Percentiles rank a stretch among this genome's conserved stretches.
phyloP scores from a whole-genome alignment of 257 asterid species.

The Ligustrum vulgare region DNA sequence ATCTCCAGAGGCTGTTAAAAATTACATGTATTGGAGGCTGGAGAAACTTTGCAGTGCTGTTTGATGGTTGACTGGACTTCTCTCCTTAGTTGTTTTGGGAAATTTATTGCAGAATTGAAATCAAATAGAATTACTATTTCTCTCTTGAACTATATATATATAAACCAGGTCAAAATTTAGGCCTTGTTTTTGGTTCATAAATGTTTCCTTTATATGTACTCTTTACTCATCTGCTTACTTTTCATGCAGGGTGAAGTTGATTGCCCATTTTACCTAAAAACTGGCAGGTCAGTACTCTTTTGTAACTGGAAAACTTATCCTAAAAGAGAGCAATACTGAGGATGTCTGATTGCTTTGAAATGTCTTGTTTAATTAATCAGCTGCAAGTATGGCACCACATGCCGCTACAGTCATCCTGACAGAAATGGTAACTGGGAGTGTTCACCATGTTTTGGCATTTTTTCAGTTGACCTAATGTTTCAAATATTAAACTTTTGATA shows the following conservation, averaged over 20 bases:
- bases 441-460: slow-evolving; percentile 8
- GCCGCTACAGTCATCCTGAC: slow-evolving; percentile 96
- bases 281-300: slow-evolving; percentile 73
- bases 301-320: slow-evolving; percentile 16
- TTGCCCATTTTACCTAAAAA: slow-evolving; percentile 94
- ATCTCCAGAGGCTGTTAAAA: too few species aligned
- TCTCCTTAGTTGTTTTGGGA: too few species aligned
- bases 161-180: not conserved
- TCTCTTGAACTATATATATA: not conserved
- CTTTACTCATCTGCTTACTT: slow-evolving; percentile 21
- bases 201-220: slow-evolving; percentile 2
- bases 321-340: slow-evolving; percentile 7
- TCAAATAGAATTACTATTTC: not conserved
- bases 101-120: not conserved
- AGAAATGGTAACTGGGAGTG: slow-evolving; percentile 53
- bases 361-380: slow-evolving; percentile 47
- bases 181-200: slow-evolving; percentile 1
- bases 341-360: slow-evolving; percentile 27
- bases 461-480: slow-evolving; percentile 11
- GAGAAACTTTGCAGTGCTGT: too few species aligned
- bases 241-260: slow-evolving; percentile 87
- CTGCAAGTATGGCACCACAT: slow-evolving; percentile 88
- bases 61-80: too few species aligned
- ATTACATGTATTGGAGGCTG: too few species aligned
- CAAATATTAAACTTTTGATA: slow-evolving; percentile 23